Evolutionary conservation across 129 eudicot species (phyloP).

Genomic region (Flaveria brownii): DNA sequence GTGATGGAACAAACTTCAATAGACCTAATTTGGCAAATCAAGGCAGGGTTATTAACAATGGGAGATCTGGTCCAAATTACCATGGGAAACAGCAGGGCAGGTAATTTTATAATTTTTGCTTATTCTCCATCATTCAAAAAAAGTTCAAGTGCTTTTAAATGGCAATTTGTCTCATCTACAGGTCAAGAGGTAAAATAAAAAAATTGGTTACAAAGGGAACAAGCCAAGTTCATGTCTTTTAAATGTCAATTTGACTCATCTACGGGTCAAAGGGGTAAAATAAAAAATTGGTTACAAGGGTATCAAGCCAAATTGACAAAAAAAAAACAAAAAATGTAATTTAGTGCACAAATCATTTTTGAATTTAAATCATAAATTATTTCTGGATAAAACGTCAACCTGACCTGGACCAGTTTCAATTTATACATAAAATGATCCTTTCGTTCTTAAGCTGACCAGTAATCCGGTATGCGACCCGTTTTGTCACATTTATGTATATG

Average conservation of each 20-base stretch:
- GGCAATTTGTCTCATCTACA: background rate
- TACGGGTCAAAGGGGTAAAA: background rate
- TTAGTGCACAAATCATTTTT: background rate
- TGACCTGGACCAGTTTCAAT: background rate
- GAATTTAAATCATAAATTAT: background rate
- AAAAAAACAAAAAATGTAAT: background rate
- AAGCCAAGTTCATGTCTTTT: slow-evolving; percentile 1
- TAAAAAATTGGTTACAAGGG: background rate
- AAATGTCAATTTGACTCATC: background rate
- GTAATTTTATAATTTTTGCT: slow-evolving; percentile 33
- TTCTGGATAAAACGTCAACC: background rate
- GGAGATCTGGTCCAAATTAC: slow-evolving; percentile 50
- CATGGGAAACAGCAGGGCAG: slow-evolving; percentile 76
- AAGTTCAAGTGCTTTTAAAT: slow-evolving; percentile 1
- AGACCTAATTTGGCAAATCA: slow-evolving; percentile 14
- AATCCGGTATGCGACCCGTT: background rate
- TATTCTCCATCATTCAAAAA: background rate
- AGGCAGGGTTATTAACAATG: slow-evolving; percentile 47
- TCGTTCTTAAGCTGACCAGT: background rate
- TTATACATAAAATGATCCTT: background rate
- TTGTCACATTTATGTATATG: background rate
- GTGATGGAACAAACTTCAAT: slow-evolving; percentile 40
- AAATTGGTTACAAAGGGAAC: no score
- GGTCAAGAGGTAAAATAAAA: background rate
- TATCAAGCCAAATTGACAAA: background rate